Base-by-base conservation (phyloP, 139 green algal genomes). In the Coccomyxa sp. region DNA sequence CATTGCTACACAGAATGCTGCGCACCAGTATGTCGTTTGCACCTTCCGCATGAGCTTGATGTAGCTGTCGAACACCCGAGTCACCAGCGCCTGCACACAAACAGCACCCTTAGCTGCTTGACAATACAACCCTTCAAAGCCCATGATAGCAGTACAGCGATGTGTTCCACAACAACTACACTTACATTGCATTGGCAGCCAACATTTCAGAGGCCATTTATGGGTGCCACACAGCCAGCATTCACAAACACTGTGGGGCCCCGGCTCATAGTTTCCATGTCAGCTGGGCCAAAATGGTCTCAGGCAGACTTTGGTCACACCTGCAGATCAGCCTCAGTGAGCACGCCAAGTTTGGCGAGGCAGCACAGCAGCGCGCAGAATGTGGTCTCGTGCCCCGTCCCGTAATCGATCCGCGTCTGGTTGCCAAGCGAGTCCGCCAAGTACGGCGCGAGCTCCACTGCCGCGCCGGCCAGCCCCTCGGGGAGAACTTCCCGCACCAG, bases 371-470 rank as follows among this genome's bases (percentile, higher is more conserved):
- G 89, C 30, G 92, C 94, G 14, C 68, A 89, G 84, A 99, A 99
- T 0, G 92, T 96, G 27, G 97, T 97, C 88, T 99, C 96, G 84
- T 97, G 95, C 9, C 95, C 95, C 1, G 97, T 99, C 67, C 97
- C 97, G 81, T 99, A 99, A 86, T 99, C 97, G 38, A 99, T 98
- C 45, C 97, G 92, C 0, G 92, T 95, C 13, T 86, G 18, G 83
- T 99, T 98, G 79, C 97, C 97, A 88, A 99, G 98, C 83, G 89
- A 95, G 83, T 98, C 95, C 0, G 85, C 31, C 16, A 96, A 85
- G 86, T 99, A 99, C 13, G 91, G 85, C 0, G 86, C 81, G n/a
- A 99, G 87, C 89, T 99, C 97, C 3, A 83, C 63, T 0, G 79
- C 87, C 1, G 91, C 89, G 0, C 18, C 79, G 10, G 77, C 57